Base-by-base conservation (phyloP, 2,329 filamentous ascomycete species). In the Pyrenochaeta sp. region DNA sequence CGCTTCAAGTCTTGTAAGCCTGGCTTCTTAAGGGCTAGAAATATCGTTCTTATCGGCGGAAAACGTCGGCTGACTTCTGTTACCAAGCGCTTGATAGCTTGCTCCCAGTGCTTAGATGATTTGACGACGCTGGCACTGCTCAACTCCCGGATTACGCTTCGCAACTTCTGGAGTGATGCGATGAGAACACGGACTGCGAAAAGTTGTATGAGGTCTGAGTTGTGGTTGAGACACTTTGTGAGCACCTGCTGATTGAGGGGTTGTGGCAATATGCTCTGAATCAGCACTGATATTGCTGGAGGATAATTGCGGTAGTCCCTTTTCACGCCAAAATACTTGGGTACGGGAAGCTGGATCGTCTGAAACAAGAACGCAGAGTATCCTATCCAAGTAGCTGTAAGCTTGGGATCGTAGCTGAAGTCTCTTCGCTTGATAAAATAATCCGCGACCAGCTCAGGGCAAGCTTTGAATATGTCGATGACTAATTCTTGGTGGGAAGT, bases 311-410 rank as follows among this genome's bases (percentile, higher is more conserved):
- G 85, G 58, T 86, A 89, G 36, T 81, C 81, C 11, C 84, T 82
- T 35, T 81, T 81, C 63, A 87, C 85, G 11, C 92, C 92, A 68
- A 94, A 91, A 55, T 84, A 85, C 21, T 79, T 71, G 2, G 93
- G 93, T 2, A 97, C 80, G 1, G 88, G 86, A 31, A 96, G 79
- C 51, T 89, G 85, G 40, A 97, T 87, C 1, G 88, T 86, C 56
- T 90, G 90, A 75, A 96, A 96, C 4, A 99, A 78, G 58, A 98
- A 91, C 0, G 92, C 87, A 0, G 92, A 92, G 71, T 96, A 97
- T 36, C 94, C 93, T 63, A 98, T 90, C 95, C 95, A 99, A 0
- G 92, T 95, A 39, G 92, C 88, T 2, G 92, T 95, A 4, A 96
- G 82, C 70, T 97, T 98, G 0, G 95, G 93, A 36, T 98, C 93